phyloP scores from a whole-genome alignment of 345 rosid genomes.

The Laguncularia racemosa region DNA sequence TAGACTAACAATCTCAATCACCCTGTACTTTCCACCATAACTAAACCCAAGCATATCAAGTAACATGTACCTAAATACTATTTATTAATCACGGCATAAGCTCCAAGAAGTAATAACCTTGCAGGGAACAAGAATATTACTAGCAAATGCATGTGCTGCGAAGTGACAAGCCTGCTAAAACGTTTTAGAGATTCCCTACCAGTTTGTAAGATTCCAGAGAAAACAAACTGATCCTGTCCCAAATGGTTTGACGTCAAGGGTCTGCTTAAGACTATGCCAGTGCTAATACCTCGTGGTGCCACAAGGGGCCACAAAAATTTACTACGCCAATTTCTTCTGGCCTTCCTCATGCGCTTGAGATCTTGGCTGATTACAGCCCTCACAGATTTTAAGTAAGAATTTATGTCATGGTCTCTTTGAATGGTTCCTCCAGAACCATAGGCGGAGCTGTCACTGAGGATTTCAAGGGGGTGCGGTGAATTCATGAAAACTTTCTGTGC shows the following conservation, averaged over 20 bases:
- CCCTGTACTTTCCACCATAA: too few species aligned
- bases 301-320: conserved; percentile 69
- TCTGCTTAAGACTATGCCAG: conserved; percentile 28
- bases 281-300: conserved; percentile 16
- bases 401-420: conserved; percentile 88
- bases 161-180: conserved; percentile 61
- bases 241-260: conserved; percentile 16
- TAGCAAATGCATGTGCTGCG: conserved; percentile 82
- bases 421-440: conserved; percentile 87
- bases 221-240: conserved; percentile 32
- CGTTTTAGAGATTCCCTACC: conserved; percentile 62
- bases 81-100: conserved; percentile 30
- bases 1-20: too few species aligned
- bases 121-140: conserved; percentile 66
- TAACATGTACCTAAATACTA: conserved; percentile 12
- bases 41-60: too few species aligned
- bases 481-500: conserved; percentile 72
- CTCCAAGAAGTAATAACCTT: conserved; percentile 52
- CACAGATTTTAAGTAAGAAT: conserved; percentile 65
- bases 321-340: conserved; percentile 44
- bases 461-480: conserved; percentile 98
- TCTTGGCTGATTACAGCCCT: conserved; percentile 61
- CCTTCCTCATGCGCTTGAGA: conserved; percentile 51
- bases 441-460: conserved; percentile 71
- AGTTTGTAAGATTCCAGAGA: conserved; percentile 52